Evolutionary conservation across 331 rosid species (phyloP).

Genomic region (Prunus yedoensis): DNA sequence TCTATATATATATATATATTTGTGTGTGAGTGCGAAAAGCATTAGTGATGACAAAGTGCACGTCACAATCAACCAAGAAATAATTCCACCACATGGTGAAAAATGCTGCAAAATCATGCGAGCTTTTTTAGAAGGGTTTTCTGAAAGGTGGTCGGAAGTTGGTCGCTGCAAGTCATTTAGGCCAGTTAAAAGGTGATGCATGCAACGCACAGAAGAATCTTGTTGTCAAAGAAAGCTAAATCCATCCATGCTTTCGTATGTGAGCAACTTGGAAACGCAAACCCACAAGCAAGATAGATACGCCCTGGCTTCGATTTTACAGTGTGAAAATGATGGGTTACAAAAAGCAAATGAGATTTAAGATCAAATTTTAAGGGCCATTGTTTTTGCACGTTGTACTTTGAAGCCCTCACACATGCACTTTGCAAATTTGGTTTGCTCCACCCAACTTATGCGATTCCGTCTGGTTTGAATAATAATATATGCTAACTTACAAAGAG

Average conservation of each 20-base stretch:
- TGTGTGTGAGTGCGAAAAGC: conserved; percentile 21
- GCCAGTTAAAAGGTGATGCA: conserved; percentile 11
- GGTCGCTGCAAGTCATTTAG: conserved; percentile 30
- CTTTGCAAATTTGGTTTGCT: conserved; percentile 27
- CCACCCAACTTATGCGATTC: conserved; percentile 39
- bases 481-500: conserved; percentile 45
- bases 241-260: conserved; percentile 1
- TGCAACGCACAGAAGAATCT: not conserved
- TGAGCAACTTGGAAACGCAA: conserved; percentile 17
- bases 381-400: conserved; percentile 14
- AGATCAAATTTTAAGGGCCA: not conserved
- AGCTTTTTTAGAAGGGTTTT: not conserved
- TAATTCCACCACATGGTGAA: conserved; percentile 13
- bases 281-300: not conserved
- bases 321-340: not conserved
- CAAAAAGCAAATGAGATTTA: conserved; percentile 8
- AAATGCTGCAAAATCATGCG: not conserved
- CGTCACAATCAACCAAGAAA: conserved; percentile 23
- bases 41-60: conserved; percentile 19
- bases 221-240: conserved; percentile 1
- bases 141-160: not conserved
- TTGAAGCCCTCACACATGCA: conserved; percentile 6
- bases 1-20: no score
- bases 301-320: not conserved
- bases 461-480: conserved; percentile 39